These are phyloP conservation scores for Groenewaldozyma auringiensis DNA, from an alignment of 1,139 yeast species.

Conservation along the genomic window DNA sequence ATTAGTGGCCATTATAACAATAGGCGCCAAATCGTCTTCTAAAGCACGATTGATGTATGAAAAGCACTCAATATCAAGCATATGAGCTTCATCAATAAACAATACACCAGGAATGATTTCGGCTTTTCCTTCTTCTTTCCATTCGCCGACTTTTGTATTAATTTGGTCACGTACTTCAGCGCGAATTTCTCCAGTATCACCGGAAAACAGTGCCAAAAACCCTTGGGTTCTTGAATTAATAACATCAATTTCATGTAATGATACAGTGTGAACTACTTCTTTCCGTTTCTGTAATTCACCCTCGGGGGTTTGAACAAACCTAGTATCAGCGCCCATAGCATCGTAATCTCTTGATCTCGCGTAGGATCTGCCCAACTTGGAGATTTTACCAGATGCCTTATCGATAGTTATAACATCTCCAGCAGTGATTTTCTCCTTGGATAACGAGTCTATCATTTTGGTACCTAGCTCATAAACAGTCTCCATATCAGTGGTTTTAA, in stretches of 20 bases:
- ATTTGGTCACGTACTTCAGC: constrained; percentile 96
- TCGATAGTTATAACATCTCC: constrained; percentile 97
- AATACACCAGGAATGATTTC: constrained; percentile 96
- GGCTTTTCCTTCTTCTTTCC: constrained; percentile 99
- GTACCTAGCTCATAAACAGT: constrained; percentile 95
- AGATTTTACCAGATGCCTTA: constrained; percentile 89
- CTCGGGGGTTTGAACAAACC: constrained; percentile 96
- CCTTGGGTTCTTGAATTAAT: constrained; percentile 98
- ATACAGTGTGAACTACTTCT: constrained; percentile 93
- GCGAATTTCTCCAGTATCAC: constrained; percentile 96
- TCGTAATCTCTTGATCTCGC: constrained; percentile 96
- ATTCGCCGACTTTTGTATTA: constrained; percentile 92
- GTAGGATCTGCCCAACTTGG: constrained; percentile 90
- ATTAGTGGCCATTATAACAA: constrained; percentile 97
- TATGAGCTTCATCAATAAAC: constrained; percentile 95
- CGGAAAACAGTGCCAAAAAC: constrained; percentile 88
- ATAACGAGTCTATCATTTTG: constrained; percentile 93
- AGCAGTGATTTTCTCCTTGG: constrained; percentile 92
- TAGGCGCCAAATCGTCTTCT: constrained; percentile 95
- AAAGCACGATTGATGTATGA: constrained; percentile 91
- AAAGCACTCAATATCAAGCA: constrained; percentile 94
- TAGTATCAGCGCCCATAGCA: constrained; percentile 98
- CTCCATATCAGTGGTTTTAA: constrained; percentile 98
- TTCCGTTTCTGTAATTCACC: constrained; percentile 96
- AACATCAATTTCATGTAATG: constrained; percentile 95